A percentile compares a stretch with the other conserved stretches of the same genome.
Conservation (phyloP, 129 eudicot species). For the Heracleum sosnowskyi region DNA sequence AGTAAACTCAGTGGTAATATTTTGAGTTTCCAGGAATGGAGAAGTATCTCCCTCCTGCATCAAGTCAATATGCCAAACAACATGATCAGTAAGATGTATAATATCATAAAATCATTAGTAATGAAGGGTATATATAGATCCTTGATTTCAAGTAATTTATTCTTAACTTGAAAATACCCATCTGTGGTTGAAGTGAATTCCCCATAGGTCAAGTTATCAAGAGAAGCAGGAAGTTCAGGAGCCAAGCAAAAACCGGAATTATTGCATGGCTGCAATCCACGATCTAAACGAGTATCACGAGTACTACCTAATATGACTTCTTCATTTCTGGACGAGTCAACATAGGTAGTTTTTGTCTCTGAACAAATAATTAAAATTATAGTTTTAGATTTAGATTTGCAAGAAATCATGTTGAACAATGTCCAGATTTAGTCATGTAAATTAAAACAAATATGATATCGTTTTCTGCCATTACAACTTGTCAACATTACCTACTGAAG, state of each 20-base stretch:
- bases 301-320: slow-evolving; percentile 18
- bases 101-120: background rate
- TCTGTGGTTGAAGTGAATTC: slow-evolving; percentile 33
- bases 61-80: slow-evolving; percentile 3
- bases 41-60: slow-evolving; percentile 42
- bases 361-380: slow-evolving; percentile 19
- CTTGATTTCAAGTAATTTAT: slow-evolving; percentile 28
- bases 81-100: background rate
- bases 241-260: slow-evolving; percentile 10
- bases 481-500: background rate
- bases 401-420: background rate
- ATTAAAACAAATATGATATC: background rate
- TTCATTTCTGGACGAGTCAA: slow-evolving; percentile 15
- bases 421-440: background rate
- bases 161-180: slow-evolving; percentile 25
- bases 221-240: slow-evolving; percentile 17
- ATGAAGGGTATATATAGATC: slow-evolving; percentile 12
- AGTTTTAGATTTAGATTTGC: slow-evolving; percentile 16
- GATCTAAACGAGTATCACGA: slow-evolving; percentile 16
- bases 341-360: slow-evolving; percentile 26
- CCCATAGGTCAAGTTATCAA: slow-evolving; percentile 36
- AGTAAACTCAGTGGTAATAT: slow-evolving; percentile 26
- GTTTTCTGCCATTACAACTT: background rate
- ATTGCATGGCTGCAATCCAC: slow-evolving; percentile 10
- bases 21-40: slow-evolving; percentile 31